Evolutionary conservation across 2,329 filamentous ascomycete species (phyloP), one percentile per base, ranked within the genome.

Genomic region (Ophiocordyceps australis): DNA sequence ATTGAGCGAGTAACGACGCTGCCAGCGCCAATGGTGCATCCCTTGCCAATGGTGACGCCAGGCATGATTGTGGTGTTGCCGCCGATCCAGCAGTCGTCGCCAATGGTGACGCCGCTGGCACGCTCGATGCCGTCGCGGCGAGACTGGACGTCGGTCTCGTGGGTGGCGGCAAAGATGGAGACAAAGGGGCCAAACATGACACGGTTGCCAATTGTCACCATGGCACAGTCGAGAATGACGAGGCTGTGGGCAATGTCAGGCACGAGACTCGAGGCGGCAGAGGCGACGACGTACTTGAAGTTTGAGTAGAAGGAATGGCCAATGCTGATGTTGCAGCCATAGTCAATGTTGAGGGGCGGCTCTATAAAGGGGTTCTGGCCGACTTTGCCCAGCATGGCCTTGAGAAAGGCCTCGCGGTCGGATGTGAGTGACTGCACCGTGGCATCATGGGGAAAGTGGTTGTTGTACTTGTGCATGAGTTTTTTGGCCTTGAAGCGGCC

Each of bases 151-250:
- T 76, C 75, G 0, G 76, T 55, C 25, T 79, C 76, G 44, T 89
- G 80, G 0, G 69, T 75, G 2, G 67, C 79, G 3, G 69, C 66
- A 41, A 69, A 80, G 28, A 89, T 63, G 25, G 57, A 66, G 0
- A 85, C 75, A 37, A 71, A 74, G 1, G 79, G 75, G 0, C 75
- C 80, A 28, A 85, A 60, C 35, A 79, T 50, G 2, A 77, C 78
- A 16, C 78, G 64, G 15, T 74, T 61, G 0, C 79, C 79, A 24
- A 85, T 75, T 4, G 46, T 54, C 21, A 85, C 72, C 3, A 68
- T 53, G 35, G 69, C 76, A n/a, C 72, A 81, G 42, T 86, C 79
- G 10, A 83, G 53, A 31, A 83, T 73, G 3, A 69, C 67, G 28
- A 62, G 41, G 31, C 56, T 59, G 19, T n/a, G n/a, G n/a, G n/a